Evolutionary conservation across 768 basidiomycete species (phyloP).

Genomic region (Lentinula edodes): DNA sequence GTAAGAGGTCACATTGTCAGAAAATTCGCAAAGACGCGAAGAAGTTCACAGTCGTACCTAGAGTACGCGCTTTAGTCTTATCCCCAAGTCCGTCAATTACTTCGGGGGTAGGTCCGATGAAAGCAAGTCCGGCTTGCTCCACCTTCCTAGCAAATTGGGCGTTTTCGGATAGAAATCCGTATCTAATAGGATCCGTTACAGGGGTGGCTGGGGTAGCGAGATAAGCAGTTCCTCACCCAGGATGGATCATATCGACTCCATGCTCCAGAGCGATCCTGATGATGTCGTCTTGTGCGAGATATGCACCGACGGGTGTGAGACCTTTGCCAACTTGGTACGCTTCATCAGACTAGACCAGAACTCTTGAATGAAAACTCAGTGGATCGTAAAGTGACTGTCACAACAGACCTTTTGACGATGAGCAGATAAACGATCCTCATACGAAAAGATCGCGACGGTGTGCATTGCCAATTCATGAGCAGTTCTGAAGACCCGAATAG

Average conservation of each 20-base stretch:
- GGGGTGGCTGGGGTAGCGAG: background rate
- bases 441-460: slow-evolving; percentile 97
- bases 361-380: slow-evolving; percentile 35
- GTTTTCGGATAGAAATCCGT: slow-evolving; percentile 97
- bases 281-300: slow-evolving; percentile 97
- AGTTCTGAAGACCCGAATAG: slow-evolving; percentile 96
- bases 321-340: slow-evolving; percentile 98
- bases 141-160: slow-evolving; percentile 96
- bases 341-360: slow-evolving; percentile 78
- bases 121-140: slow-evolving; percentile 94
- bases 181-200: slow-evolving; percentile 39
- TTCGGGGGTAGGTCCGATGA: slow-evolving; percentile 92
- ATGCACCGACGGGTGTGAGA: slow-evolving; percentile 92
- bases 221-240: slow-evolving; percentile 54
- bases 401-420: slow-evolving; percentile 88
- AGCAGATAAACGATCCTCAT: slow-evolving; percentile 92
- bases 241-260: slow-evolving; percentile 99
- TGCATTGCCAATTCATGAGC: slow-evolving; percentile 99
- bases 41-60: slow-evolving; percentile 45
- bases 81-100: slow-evolving; percentile 97
- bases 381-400: slow-evolving; percentile 16
- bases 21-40: slow-evolving; percentile 4
- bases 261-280: slow-evolving; percentile 95
- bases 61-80: slow-evolving; percentile 94
- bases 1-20: slow-evolving; percentile 1